Base-by-base conservation (phyloP, 352 stramenopile genomes). In the Achlya hypogyna region DNA sequence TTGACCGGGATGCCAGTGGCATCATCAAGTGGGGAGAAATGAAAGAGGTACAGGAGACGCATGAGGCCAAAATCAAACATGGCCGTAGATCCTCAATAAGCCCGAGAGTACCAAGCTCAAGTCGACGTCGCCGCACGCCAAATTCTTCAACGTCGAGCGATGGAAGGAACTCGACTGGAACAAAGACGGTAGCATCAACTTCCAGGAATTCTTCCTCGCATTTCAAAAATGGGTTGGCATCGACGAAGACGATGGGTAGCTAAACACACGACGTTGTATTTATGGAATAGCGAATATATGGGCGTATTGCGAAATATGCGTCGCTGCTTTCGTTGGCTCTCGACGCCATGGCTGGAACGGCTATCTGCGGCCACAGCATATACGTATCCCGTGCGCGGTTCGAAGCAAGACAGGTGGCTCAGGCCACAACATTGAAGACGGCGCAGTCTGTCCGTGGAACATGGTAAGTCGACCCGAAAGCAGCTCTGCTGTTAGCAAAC, bases 81-180 rank as follows among this genome's bases (percentile, higher is more conserved):
- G 23, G 78, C 76, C 47, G 76, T 63, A 70, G 62, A 69, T 72
- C 52, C 71, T 71, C 34, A 63, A 63, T 1, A 74, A 67, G 59
- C 74, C 89, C 1, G 76, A 85, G 51, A 76, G 81, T n/a, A 20
- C 31, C 18, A 71, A 69, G 28, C 31, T 31, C 49, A 70, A 70
- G 28, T 29, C 42, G 12, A 60, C 20, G 8, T 34, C 25, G 4
- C 40, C 51, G n/a, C 51, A 67, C 25, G 53, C 65, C 20, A 63
- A 70, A 29, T 70, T 70, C 43, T 70, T 70, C 29, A 70, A 63
- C 43, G 35, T 60, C 28, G 84, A 93, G 67, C 79, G 87, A 66
- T 91, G 90, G 81, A 88, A 93, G 63, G 87, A 96, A 65, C 74
- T 96, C 51, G 87, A 96, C 64, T 75, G 88, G 53, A 82, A 96